These are phyloP conservation scores for Santalum album DNA, from an alignment of 164 flowering plant genomes.

Conservation along the genomic window DNA sequence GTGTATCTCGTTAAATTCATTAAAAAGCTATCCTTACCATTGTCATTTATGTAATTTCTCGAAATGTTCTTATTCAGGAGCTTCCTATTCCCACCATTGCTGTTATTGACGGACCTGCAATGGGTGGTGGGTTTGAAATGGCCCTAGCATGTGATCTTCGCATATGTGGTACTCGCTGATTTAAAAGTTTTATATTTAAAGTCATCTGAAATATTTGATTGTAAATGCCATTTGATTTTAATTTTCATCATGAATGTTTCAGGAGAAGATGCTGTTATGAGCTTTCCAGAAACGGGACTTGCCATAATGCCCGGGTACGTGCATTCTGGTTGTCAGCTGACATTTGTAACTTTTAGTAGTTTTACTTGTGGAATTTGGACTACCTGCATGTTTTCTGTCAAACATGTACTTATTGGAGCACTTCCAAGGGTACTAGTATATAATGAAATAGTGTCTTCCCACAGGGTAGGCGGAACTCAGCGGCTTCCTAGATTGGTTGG, in stretches of 20 bases:
- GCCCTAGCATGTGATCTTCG: constrained; percentile 92
- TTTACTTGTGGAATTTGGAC: background rate
- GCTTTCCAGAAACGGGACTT: constrained; percentile 90
- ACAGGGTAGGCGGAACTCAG: constrained; percentile 92
- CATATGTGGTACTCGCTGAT: constrained; percentile 57
- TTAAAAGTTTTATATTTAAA: background rate
- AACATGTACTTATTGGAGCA: no score
- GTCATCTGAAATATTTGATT: constrained; percentile 2
- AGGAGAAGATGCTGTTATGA: constrained; percentile 81
- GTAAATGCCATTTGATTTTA: background rate
- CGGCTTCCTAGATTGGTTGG: constrained; percentile 89
- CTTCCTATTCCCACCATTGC: constrained; percentile 81
- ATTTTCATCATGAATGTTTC: constrained; percentile 10
- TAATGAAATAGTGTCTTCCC: constrained; percentile 2
- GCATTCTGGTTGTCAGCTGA: background rate
- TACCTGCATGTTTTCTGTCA: constrained; percentile 1
- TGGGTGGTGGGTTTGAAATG: constrained; percentile 96
- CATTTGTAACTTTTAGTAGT: background rate
- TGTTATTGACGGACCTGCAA: constrained; percentile 90
- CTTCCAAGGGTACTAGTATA: no score
- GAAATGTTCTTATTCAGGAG: constrained; percentile 27
- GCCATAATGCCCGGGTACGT: constrained; percentile 95
- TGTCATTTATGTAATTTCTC: background rate
- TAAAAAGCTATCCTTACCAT: background rate
- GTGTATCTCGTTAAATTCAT: constrained; percentile 1